Conservation (phyloP, 371 early-diverging fungal species). For the Mucor ambiguus region DNA sequence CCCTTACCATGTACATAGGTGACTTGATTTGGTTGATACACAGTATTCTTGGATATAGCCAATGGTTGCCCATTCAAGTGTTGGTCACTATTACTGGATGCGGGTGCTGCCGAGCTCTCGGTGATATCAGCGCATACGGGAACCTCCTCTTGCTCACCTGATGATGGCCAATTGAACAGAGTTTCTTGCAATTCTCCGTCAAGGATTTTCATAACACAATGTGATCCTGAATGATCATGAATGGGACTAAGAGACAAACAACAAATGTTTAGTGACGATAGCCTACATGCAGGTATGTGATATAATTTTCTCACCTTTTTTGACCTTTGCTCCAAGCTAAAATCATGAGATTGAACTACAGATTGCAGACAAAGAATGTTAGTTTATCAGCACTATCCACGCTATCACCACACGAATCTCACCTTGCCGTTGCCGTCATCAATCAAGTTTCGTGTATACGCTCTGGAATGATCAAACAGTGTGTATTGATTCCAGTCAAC, state of each 20-base stretch:
- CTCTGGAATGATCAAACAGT: conserved; percentile 72
- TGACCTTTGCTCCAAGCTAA: conserved; percentile 87
- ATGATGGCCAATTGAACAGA: conserved; percentile 75
- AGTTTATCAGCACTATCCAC: not conserved
- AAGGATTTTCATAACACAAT: conserved; percentile 93
- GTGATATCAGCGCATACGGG: conserved; percentile 16
- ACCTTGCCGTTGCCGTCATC: conserved; percentile 91
- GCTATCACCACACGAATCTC: not conserved
- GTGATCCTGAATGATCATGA: conserved; percentile 92
- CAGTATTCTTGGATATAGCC: conserved; percentile 35
- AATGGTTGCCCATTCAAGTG: conserved; percentile 31
- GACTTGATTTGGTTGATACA: conserved; percentile 65
- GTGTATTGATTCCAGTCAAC: conserved; percentile 82
- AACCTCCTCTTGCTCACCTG: conserved; percentile 24
- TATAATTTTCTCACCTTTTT: conserved; percentile 54
- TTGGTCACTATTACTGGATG: conserved; percentile 24
- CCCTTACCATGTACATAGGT: conserved; percentile 87
- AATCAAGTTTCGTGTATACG: conserved; percentile 86
- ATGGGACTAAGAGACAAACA: conserved; percentile 68
- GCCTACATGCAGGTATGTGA: not conserved
- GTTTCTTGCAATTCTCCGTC: conserved; percentile 85
- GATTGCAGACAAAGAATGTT: not conserved
- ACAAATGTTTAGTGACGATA: conserved; percentile 2
- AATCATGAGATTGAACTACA: conserved; percentile 85
- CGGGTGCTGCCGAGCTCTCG: conserved; percentile 19